Conservation (phyloP, 345 rosid species). For the Atalantia buxifolia region DNA sequence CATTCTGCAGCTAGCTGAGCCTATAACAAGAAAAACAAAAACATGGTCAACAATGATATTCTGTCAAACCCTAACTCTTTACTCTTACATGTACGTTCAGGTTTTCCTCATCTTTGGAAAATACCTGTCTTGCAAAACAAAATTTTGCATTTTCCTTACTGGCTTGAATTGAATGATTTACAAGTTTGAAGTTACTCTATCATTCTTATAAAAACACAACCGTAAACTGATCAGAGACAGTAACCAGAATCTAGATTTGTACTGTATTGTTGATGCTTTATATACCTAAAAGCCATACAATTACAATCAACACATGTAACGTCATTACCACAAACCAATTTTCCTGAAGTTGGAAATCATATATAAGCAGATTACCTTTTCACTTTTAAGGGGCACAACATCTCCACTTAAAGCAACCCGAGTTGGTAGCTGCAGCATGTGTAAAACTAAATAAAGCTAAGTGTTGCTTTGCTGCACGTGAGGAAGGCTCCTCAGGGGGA, state of each 20-base stretch:
- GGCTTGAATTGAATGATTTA: neutral
- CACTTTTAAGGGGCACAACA: slow-evolving; percentile 55
- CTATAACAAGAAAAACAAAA: slow-evolving; percentile 27
- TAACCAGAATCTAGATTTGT: neutral
- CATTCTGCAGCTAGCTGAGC: slow-evolving; percentile 34
- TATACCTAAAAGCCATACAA: neutral
- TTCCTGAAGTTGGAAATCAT: neutral
- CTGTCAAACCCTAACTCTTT: neutral
- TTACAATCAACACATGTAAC: neutral
- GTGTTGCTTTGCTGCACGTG: neutral
- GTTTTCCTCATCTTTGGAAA: neutral
- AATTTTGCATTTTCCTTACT: neutral
- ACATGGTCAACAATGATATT: neutral
- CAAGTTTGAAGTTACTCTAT: neutral
- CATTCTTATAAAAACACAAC: neutral
- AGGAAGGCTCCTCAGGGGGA: neutral
- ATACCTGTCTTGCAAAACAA: neutral
- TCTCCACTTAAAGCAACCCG: slow-evolving; percentile 82
- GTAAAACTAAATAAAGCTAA: slow-evolving; percentile 10
- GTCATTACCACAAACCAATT: neutral
- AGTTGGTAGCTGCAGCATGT: slow-evolving; percentile 60
- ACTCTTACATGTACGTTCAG: neutral
- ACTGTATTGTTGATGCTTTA: neutral
- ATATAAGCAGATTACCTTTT: slow-evolving; percentile 42
- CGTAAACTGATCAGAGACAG: neutral